Base-by-base conservation (phyloP, 768 basidiomycete genomes). In the Leccinum barrowsii region DNA sequence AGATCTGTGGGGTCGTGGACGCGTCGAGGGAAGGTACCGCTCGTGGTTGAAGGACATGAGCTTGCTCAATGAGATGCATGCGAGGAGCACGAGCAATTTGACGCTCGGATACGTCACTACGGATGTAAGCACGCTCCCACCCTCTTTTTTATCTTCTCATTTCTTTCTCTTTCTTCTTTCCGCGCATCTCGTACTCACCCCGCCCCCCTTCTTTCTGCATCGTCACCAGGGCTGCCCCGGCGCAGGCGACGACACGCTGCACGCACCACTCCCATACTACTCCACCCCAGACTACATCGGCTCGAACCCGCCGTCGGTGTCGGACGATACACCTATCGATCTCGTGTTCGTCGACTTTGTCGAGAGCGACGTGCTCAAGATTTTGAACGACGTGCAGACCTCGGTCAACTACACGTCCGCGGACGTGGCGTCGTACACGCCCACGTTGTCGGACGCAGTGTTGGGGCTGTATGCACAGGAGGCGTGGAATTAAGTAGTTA, bases 271-370 rank as follows among this genome's bases (percentile, higher is more conserved):
- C 53, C 80, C 86, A 4, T 82, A 80, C 71, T 82, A 80, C 70
- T 54, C 69, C 5, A 59, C 74, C 3, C 87, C 87, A 0, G 77
- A 80, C 65, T 91, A 85, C 66, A 78, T 90, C 58, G 77, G 77
- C 15, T 86, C 85, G 0, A 70, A 76, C 26, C 68, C 81, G 3
- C 86, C 88, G 2, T 67, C 75, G 22, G 78, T 84, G 13, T 59
- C 81, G 0, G 75, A 75, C 54, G 75, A 78, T 54, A 77, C 82
- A 0, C 74, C 74, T 0, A 77, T 93, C 60, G 91, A 93, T 64
- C 79, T 93, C 21, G 85, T 92, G 34, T 93, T 92, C 69, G 77
- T 87, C 50, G 77, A 86, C 69, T 92, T 90, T 70, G 84, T 91
- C 66, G 74, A 79, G 65, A 55, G 65, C 5, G 74, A 82, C 60